phyloP scores from a whole-genome alignment of 225 moss, liverwort and hornwort genomes.

The Sphagnum contortum region DNA sequence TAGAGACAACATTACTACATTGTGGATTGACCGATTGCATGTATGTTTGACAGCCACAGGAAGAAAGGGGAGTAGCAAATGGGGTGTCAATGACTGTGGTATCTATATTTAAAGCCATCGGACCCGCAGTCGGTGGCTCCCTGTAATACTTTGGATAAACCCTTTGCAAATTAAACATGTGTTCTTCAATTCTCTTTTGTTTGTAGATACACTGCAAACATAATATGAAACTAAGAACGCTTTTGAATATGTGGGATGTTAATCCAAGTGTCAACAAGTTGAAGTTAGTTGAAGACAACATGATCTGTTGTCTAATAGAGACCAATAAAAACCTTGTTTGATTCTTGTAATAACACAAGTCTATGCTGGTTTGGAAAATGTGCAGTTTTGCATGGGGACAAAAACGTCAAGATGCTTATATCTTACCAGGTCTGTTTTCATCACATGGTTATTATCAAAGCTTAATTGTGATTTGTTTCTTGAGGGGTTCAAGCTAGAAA shows the following conservation, averaged over 20 bases:
- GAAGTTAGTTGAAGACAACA: too few relatives aligned
- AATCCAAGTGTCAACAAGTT: neutral
- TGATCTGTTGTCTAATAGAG: neutral
- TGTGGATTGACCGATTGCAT: too few relatives aligned
- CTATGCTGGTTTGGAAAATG: neutral
- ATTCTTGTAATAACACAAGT: neutral
- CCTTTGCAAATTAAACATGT: too few relatives aligned
- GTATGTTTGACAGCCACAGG: constrained; percentile 6
- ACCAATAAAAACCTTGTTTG: neutral
- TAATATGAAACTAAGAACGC: too few relatives aligned
- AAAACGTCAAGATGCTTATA: constrained; percentile 11
- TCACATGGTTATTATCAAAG: too few relatives aligned
- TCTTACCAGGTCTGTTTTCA: constrained; percentile 9
- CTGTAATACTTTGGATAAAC: constrained; percentile 6
- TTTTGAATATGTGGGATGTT: too few relatives aligned
- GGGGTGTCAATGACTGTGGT: constrained; percentile 20
- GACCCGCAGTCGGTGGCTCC: constrained; percentile 17
- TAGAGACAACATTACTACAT: too few relatives aligned
- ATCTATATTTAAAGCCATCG: constrained; percentile 13
- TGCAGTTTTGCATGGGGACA: constrained; percentile 35
- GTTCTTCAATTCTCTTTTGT: too few relatives aligned
- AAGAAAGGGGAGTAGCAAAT: constrained; percentile 11
- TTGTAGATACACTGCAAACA: too few relatives aligned
- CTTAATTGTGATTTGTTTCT: too few relatives aligned
- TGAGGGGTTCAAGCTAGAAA: too few relatives aligned